Base-by-base conservation (phyloP, 2,329 filamentous ascomycete species). In the Aspergillus sp. region DNA sequence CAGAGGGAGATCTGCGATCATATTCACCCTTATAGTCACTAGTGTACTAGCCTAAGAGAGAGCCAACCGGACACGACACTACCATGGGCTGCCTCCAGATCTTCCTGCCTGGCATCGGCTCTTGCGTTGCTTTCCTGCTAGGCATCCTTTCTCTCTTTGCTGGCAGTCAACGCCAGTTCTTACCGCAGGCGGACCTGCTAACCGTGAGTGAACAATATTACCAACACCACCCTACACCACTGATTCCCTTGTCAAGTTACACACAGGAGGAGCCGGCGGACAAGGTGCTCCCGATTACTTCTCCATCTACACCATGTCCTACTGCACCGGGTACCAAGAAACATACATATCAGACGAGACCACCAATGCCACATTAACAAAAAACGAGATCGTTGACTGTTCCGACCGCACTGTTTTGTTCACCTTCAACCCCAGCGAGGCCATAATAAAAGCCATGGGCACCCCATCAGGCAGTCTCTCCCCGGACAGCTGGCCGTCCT, bases 231-330 rank as follows among this genome's bases (percentile, higher is more conserved):
- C 21, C 4, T 21, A 8, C 11, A 13, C 0, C 32, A 38, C 38
- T 42, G 30, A 50, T 44, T 2, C 13, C 6, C 8, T 27, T 5
- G 27, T 32, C 11, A 6, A 60, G 48, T 27, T 39, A 27, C 38
- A 54, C 5, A 41, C 27, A 17, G 42, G 44, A 53, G 27, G 58
- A 13, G 17, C 25, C 25, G 30, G 54, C 17, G 58, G 27, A 15
- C 15, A n/a, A 11, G 52, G 52, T 1, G 53, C 52, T 1, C 58
- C 58, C 17, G 58, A 60, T 36, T 60, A 56, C 32, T 60, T 60
- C 52, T 47, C 52, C 23, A 36, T 60, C 2, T 60, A 60, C 13
- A 38, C 54, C 21, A 60, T 60, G 58, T 60, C 58, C 10, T 60
- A 60, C 47, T 60, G 58, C 17, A 53, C 41, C 3, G 53, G 58